phyloP scores from a whole-genome alignment of 2,329 filamentous ascomycete genomes.

The Falciphora oryzae region DNA sequence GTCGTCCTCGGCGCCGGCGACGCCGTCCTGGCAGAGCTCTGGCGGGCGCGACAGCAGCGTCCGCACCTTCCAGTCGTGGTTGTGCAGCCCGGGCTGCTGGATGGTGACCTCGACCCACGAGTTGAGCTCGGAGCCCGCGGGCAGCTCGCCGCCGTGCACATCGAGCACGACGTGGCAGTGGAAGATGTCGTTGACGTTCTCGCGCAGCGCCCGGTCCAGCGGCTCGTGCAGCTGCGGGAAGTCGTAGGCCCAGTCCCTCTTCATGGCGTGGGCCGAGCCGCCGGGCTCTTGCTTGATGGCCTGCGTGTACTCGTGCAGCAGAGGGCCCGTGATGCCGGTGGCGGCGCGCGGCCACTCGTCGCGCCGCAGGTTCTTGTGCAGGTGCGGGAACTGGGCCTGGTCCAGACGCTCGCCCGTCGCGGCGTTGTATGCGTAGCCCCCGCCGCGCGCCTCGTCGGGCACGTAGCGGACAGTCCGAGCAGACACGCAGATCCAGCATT shows the following conservation, averaged over 20 bases:
- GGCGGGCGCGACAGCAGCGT: constrained; percentile 52
- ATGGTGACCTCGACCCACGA: constrained; percentile 55
- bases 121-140: constrained; percentile 52
- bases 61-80: constrained; percentile 55
- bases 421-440: constrained; percentile 32
- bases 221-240: constrained; percentile 51
- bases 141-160: constrained; percentile 52
- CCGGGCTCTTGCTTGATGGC: constrained; percentile 49
- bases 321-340: constrained; percentile 39
- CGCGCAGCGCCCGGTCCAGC: constrained; percentile 40
- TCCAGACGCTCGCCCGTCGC: constrained; percentile 36
- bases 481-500: constrained; percentile 54
- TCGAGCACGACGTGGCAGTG: constrained; percentile 59
- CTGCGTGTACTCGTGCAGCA: constrained; percentile 55
- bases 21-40: constrained; percentile 37
- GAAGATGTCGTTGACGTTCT: constrained; percentile 49
- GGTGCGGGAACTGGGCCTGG: constrained; percentile 47
- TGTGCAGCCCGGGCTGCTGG: constrained; percentile 45
- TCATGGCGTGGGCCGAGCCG: constrained; percentile 47
- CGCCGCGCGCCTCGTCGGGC: constrained; percentile 35
- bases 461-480: constrained; percentile 43
- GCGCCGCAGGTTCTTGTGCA: constrained; percentile 47
- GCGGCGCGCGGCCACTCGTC: constrained; percentile 40
- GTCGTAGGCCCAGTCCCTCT: constrained; percentile 50
- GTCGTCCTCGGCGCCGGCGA: constrained; percentile 21